These are phyloP conservation scores for Cladophialophora psammophila DNA, from an alignment of 2,329 filamentous ascomycete species.

Conservation along the genomic window DNA sequence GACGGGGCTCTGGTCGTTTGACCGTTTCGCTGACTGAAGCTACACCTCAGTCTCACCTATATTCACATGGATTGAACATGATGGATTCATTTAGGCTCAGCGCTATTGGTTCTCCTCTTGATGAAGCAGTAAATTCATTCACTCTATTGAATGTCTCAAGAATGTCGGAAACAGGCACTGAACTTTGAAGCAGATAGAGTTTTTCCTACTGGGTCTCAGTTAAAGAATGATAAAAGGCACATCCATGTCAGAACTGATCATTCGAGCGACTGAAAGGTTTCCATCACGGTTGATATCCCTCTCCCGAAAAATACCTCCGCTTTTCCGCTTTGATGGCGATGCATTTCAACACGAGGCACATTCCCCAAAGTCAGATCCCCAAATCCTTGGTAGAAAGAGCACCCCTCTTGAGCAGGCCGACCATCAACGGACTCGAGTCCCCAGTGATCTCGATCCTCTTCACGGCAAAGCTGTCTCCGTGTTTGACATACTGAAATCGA, in stretches of 20 bases:
- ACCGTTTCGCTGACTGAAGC: no score
- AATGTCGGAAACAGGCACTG: background rate
- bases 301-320: background rate
- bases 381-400: background rate
- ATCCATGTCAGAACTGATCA: background rate
- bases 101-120: background rate
- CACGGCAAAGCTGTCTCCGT: background rate
- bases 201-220: background rate
- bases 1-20: no score
- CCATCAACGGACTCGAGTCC: background rate
- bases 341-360: background rate
- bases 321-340: background rate
- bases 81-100: background rate
- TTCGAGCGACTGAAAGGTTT: background rate
- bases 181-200: background rate
- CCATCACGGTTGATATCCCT: background rate
- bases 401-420: conserved; percentile 4
- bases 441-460: conserved; percentile 5
- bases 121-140: background rate
- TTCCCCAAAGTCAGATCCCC: background rate
- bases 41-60: background rate
- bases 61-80: background rate
- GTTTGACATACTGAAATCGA: conserved; percentile 1
- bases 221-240: background rate
- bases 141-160: background rate